A percentile compares a stretch with the other conserved stretches of the same genome.
Conservation (phyloP, 202 grass and related monocot species). For the Panicum hallii region DNA sequence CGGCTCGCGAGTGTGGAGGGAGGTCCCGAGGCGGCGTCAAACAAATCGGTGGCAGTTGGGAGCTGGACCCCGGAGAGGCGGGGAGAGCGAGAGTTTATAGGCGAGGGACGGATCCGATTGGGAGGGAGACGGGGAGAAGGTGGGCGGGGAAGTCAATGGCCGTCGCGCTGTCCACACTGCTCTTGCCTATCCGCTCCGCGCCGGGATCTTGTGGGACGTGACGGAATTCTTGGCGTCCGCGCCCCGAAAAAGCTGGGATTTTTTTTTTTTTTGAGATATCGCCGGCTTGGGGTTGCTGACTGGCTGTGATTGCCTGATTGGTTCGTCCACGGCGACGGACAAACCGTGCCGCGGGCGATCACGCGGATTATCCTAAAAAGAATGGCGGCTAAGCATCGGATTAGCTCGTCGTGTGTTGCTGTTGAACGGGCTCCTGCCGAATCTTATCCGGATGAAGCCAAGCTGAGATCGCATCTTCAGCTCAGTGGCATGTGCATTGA, state of each 20-base stretch:
- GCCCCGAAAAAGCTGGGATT: conserved; percentile 18
- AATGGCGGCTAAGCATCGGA: background rate
- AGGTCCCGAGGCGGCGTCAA: conserved; percentile 13
- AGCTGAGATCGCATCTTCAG: background rate
- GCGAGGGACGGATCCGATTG: conserved; percentile 43
- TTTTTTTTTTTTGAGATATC: background rate
- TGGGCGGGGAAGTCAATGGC: conserved; percentile 49
- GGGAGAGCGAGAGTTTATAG: conserved; percentile 39
- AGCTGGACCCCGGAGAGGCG: conserved; percentile 3
- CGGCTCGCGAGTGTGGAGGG: conserved; percentile 10
- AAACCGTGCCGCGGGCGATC: background rate
- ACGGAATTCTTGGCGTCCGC: conserved; percentile 7
- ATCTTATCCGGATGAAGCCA: conserved; percentile 15
- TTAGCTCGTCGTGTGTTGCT: background rate
- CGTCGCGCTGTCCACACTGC: conserved; percentile 1
- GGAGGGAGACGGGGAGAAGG: background rate
- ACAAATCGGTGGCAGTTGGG: conserved; percentile 39
- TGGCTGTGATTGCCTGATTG: background rate
- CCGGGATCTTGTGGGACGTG: background rate
- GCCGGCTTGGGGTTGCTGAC: background rate
- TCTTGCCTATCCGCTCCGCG: background rate
- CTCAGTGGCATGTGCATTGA: conserved; percentile 15
- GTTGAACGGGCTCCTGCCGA: background rate
- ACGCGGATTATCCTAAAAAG: background rate
- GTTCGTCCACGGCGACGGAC: background rate